These are phyloP conservation scores for Erythrobasidium yunnanense DNA, from an alignment of 768 basidiomycete genomes.

Conservation along the genomic window DNA sequence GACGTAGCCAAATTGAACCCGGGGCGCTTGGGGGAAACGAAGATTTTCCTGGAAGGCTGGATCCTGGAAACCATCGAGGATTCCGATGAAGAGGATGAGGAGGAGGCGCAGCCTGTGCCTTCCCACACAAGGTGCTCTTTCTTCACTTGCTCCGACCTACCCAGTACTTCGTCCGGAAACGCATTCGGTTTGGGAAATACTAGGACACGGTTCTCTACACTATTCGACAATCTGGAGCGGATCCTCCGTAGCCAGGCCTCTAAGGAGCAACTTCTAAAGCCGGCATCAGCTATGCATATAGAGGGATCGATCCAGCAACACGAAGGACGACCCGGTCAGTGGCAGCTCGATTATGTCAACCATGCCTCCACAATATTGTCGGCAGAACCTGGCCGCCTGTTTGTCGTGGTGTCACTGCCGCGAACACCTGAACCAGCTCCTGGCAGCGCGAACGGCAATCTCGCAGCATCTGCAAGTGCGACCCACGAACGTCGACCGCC, in stretches of 20 bases:
- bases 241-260: background rate
- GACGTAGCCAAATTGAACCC: slow-evolving; percentile 61
- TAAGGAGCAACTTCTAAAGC: slow-evolving; percentile 49
- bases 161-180: slow-evolving; percentile 75
- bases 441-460: background rate
- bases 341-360: background rate
- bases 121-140: slow-evolving; percentile 86
- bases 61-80: slow-evolving; percentile 73
- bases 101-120: slow-evolving; percentile 53
- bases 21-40: slow-evolving; percentile 60
- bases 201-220: slow-evolving; percentile 59
- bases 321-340: slow-evolving; percentile 35
- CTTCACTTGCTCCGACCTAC: slow-evolving; percentile 76
- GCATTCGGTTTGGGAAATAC: slow-evolving; percentile 70
- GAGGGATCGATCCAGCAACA: slow-evolving; percentile 35
- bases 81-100: background rate
- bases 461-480: background rate
- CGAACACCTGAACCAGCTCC: too few relatives aligned
- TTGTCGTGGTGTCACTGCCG: background rate
- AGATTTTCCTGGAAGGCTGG: slow-evolving; percentile 84
- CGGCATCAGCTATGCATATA: slow-evolving; percentile 49
- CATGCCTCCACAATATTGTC: background rate
- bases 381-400: background rate
- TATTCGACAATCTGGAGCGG: slow-evolving; percentile 59
- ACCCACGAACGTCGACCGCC: background rate